Percentiles rank a stretch among this genome's conserved stretches.
Conservation (phyloP, 2,329 filamentous ascomycete genomes). For the Lachnellula occidentalis region DNA sequence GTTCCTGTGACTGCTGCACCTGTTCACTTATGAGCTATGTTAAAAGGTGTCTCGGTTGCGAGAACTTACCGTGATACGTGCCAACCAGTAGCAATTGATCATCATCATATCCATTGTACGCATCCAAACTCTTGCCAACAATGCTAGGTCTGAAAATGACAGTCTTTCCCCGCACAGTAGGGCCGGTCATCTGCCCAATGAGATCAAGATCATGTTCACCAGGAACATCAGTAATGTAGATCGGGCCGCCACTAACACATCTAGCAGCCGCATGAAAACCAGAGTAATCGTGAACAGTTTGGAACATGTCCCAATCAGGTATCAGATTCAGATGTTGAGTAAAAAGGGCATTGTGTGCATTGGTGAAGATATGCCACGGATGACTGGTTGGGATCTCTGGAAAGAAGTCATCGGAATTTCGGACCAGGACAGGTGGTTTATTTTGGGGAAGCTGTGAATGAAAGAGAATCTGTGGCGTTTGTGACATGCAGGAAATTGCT, state of each 20-base stretch:
- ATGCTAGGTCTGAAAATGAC: slow-evolving; percentile 76
- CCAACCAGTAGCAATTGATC: slow-evolving; percentile 69
- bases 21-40: slow-evolving; percentile 19
- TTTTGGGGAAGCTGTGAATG: slow-evolving; percentile 75
- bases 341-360: slow-evolving; percentile 81
- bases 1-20: slow-evolving; percentile 59
- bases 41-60: neutral
- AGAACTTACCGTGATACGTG: slow-evolving; percentile 63
- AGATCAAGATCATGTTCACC: slow-evolving; percentile 72
- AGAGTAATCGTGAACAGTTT: slow-evolving; percentile 61
- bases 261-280: slow-evolving; percentile 85
- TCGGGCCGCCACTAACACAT: slow-evolving; percentile 83
- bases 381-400: slow-evolving; percentile 76
- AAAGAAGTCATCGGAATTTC: slow-evolving; percentile 92
- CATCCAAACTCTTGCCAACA: slow-evolving; percentile 64
- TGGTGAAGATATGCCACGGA: slow-evolving; percentile 92
- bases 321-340: slow-evolving; percentile 80
- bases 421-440: slow-evolving; percentile 65
- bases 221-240: slow-evolving; percentile 90
- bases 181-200: slow-evolving; percentile 75
- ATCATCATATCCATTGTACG: slow-evolving; percentile 73
- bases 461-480: slow-evolving; percentile 80
- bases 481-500: slow-evolving; percentile 92
- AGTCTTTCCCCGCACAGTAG: slow-evolving; percentile 65
- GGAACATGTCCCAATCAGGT: slow-evolving; percentile 76